A percentile compares a stretch with the other conserved stretches of the same genome.
These are phyloP conservation scores for Thermomyces lanuginosus DNA, from an alignment of 2,329 filamentous ascomycete species.

Conservation along the genomic window DNA sequence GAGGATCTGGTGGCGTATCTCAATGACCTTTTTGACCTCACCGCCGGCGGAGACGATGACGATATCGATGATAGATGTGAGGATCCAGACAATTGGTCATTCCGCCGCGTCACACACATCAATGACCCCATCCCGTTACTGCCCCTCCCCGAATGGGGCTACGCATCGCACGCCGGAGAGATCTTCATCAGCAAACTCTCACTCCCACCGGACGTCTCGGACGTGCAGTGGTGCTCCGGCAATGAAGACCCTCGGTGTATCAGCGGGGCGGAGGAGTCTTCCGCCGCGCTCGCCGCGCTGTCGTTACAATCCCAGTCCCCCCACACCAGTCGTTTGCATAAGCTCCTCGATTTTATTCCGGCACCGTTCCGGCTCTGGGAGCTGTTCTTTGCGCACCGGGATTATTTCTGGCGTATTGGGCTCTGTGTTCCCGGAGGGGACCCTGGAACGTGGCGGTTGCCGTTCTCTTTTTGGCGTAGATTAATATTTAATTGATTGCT, in stretches of 20 bases:
- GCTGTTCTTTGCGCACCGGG: slow-evolving; percentile 79
- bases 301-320: slow-evolving; percentile 1
- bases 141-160: slow-evolving; percentile 78
- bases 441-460: slow-evolving; percentile 11
- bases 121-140: slow-evolving; percentile 81
- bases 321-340: neutral
- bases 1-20: slow-evolving; percentile 36
- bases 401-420: slow-evolving; percentile 92
- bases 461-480: too few species aligned
- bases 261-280: slow-evolving; percentile 35
- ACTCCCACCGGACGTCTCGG: slow-evolving; percentile 49
- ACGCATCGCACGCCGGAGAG: slow-evolving; percentile 68
- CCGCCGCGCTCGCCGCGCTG: neutral
- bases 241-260: slow-evolving; percentile 58
- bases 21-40: slow-evolving; percentile 34
- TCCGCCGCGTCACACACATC: slow-evolving; percentile 68
- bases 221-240: slow-evolving; percentile 57
- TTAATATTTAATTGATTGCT: too few species aligned
- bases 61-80: slow-evolving; percentile 9
- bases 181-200: slow-evolving; percentile 62
- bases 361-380: slow-evolving; percentile 70
- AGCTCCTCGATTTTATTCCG: slow-evolving; percentile 16
- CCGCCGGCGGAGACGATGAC: neutral
- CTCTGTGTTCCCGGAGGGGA: slow-evolving; percentile 67
- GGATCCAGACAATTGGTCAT: too few species aligned